Evolutionary conservation across 2,329 filamentous ascomycete species (phyloP).

Genomic region (Karstenula rhodostoma): DNA sequence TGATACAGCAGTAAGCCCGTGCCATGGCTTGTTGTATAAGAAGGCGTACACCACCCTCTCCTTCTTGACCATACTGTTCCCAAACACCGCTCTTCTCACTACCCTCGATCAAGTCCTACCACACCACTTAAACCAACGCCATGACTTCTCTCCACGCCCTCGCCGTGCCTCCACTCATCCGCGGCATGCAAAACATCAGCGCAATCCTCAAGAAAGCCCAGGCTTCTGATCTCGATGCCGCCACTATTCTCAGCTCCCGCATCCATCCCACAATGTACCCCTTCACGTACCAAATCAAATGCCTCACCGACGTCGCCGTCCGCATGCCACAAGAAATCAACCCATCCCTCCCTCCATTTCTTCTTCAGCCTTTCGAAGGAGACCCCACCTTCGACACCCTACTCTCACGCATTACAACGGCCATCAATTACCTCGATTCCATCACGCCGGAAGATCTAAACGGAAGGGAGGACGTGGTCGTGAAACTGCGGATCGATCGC

Average conservation of each 20-base stretch:
- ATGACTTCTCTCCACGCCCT: constrained; percentile 44
- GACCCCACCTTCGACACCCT: constrained; percentile 61
- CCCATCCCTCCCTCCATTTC: constrained; percentile 39
- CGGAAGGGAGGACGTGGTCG: constrained; percentile 51
- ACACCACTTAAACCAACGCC: background rate
- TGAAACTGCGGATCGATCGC: constrained; percentile 43
- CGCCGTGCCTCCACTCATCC: constrained; percentile 54
- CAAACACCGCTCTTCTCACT: background rate
- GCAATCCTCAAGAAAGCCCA: constrained; percentile 53
- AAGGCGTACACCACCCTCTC: background rate
- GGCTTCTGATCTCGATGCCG: constrained; percentile 46
- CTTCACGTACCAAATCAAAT: constrained; percentile 60
- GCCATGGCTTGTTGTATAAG: background rate
- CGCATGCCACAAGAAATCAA: constrained; percentile 51
- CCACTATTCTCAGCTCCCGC: constrained; percentile 51
- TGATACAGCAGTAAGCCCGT: background rate
- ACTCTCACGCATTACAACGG: constrained; percentile 56
- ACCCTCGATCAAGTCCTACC: background rate
- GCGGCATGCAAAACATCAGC: constrained; percentile 53
- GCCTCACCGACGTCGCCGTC: constrained; percentile 53
- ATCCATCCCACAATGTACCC: constrained; percentile 61
- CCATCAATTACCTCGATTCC: constrained; percentile 56
- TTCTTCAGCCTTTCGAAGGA: constrained; percentile 46
- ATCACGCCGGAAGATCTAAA: constrained; percentile 55
- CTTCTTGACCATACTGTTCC: background rate